Conservation (phyloP, 805 yeast species). For the Metschnikowia henanensis region DNA sequence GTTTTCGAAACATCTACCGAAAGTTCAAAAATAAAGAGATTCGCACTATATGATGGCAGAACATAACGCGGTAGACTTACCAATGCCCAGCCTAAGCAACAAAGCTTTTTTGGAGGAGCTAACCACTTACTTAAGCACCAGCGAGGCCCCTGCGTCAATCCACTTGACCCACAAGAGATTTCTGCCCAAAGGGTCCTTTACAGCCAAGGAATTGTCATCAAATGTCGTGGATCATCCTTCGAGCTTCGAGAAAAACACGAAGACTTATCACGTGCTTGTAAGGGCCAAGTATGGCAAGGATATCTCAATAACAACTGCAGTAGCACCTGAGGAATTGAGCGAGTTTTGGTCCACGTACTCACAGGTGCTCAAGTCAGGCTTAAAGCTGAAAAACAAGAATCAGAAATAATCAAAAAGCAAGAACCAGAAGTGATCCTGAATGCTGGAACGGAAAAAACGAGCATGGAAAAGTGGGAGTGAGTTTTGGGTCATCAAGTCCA, state of each 20-base stretch:
- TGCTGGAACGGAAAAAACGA: too few species aligned
- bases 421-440: not conserved
- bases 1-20: too few species aligned
- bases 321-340: slow-evolving; percentile 59
- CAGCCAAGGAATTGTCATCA: slow-evolving; percentile 32
- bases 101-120: slow-evolving; percentile 31
- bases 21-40: too few species aligned
- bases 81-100: slow-evolving; percentile 34
- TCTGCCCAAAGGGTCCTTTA: slow-evolving; percentile 15
- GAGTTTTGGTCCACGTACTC: slow-evolving; percentile 78
- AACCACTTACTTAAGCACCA: slow-evolving; percentile 15
- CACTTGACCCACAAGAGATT: slow-evolving; percentile 61
- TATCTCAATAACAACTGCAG: slow-evolving; percentile 70
- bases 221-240: slow-evolving; percentile 27
- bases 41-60: too few species aligned
- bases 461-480: too few species aligned
- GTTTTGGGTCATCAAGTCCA: too few species aligned
- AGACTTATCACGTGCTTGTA: slow-evolving; percentile 60
- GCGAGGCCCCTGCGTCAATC: slow-evolving; percentile 49
- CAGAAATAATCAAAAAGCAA: slow-evolving; percentile 43
- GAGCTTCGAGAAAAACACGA: slow-evolving; percentile 22
- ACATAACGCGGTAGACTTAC: not conserved
- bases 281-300: slow-evolving; percentile 45
- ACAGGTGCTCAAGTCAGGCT: slow-evolving; percentile 65
- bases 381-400: slow-evolving; percentile 76